phyloP scores from a whole-genome alignment of 176 grass and related monocot genomes.

The Miscanthus lutarioriparius region DNA sequence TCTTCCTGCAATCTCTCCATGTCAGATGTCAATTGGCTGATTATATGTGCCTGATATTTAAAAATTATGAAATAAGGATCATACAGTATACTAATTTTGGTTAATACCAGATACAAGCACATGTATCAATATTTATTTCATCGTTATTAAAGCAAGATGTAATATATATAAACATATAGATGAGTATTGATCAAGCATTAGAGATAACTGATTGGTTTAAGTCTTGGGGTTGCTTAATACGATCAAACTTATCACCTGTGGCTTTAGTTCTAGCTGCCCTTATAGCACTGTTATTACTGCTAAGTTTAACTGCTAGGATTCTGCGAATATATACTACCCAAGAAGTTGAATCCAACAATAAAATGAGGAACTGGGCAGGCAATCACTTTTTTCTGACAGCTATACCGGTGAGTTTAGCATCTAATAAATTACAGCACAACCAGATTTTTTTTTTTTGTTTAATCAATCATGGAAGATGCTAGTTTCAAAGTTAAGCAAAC shows the following conservation, averaged over 20 bases:
- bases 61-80: constrained; percentile 4
- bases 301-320: not conserved
- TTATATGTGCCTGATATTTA: constrained; percentile 67
- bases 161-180: constrained; percentile 19
- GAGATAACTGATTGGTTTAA: not conserved
- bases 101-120: not conserved
- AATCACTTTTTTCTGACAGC: constrained; percentile 14
- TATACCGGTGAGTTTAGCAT: constrained; percentile 13
- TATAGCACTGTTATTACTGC: not conserved
- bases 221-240: constrained; percentile 11
- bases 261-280: not conserved
- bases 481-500: constrained; percentile 18
- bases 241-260: constrained; percentile 10
- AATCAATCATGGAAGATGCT: constrained; percentile 12
- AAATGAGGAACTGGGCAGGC: not conserved
- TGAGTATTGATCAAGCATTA: constrained; percentile 12
- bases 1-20: constrained; percentile 85
- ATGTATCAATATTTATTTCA: constrained; percentile 16
- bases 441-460: not conserved
- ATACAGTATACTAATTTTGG: not conserved
- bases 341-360: not conserved
- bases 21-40: constrained; percentile 90
- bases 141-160: not conserved
- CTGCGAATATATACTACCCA: constrained; percentile 1
- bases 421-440: not conserved